These are phyloP conservation scores for Chalciporus chontae DNA, from an alignment of 768 basidiomycete genomes.

Conservation along the genomic window DNA sequence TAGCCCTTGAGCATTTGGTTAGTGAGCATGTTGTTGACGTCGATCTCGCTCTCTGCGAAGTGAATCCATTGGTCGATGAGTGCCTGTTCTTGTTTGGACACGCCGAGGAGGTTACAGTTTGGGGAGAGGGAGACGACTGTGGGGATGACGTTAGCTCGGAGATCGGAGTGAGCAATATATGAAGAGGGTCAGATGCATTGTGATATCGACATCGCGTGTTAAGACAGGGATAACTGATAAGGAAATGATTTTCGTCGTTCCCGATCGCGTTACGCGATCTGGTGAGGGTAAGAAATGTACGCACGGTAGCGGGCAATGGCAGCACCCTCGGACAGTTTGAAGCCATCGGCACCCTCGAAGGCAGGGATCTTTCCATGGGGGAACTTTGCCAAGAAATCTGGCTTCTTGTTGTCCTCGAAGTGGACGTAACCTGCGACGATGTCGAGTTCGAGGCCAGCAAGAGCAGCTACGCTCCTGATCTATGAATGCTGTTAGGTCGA, in stretches of 20 bases:
- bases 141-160: conserved; percentile 11
- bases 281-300: conserved; percentile 33
- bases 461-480: conserved; percentile 57
- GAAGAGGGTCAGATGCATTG: conserved; percentile 3
- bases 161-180: conserved; percentile 9
- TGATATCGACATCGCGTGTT: conserved; percentile 52
- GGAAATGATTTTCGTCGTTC: conserved; percentile 25
- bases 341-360: conserved; percentile 71
- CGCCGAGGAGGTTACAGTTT: conserved; percentile 76
- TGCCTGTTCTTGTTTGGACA: conserved; percentile 61
- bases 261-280: conserved; percentile 12
- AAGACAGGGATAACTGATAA: conserved; percentile 76
- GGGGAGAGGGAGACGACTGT: conserved; percentile 75
- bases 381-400: conserved; percentile 72
- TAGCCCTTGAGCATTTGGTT: conserved; percentile 41
- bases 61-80: conserved; percentile 84
- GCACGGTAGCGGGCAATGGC: conserved; percentile 89
- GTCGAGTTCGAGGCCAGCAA: conserved; percentile 56
- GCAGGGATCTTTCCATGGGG: conserved; percentile 83
- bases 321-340: conserved; percentile 71
- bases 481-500: conserved; percentile 17
- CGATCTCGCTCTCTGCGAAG: conserved; percentile 67
- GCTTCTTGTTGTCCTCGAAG: conserved; percentile 62
- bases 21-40: conserved; percentile 35
- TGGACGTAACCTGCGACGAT: conserved; percentile 53